Conservation (phyloP, 768 basidiomycete species). For the Collybiopsis luxurians region DNA sequence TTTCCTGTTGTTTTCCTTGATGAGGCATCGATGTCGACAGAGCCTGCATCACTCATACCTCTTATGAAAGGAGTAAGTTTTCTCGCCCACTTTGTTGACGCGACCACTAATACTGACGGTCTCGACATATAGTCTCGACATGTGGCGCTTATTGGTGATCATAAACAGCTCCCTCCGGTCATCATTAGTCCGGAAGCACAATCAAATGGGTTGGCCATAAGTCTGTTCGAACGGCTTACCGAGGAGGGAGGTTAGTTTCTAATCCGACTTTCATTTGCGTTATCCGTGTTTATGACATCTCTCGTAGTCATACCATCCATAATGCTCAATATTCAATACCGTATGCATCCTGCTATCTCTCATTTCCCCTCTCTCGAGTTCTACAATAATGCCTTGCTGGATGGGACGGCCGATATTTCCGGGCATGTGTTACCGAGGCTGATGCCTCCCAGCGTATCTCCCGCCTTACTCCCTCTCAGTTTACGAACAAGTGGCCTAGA, state of each 20-base stretch:
- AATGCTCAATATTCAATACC: slow-evolving; percentile 93
- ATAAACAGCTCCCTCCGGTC: slow-evolving; percentile 92
- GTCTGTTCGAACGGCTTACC: slow-evolving; percentile 89
- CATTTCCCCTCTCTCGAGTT: slow-evolving; percentile 84
- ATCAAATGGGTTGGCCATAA: slow-evolving; percentile 68
- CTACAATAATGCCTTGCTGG: slow-evolving; percentile 65
- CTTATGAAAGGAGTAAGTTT: slow-evolving; percentile 88
- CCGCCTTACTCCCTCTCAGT: slow-evolving; percentile 4
- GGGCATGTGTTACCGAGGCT: slow-evolving; percentile 51
- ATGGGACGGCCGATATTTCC: slow-evolving; percentile 65
- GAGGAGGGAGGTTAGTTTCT: slow-evolving; percentile 66
- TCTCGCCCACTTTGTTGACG: slow-evolving; percentile 9
- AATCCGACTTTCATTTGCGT: background rate
- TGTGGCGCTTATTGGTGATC: slow-evolving; percentile 91
- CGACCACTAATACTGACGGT: slow-evolving; percentile 10
- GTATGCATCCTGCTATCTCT: slow-evolving; percentile 92
- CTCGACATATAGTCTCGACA: slow-evolving; percentile 60
- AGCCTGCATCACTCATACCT: slow-evolving; percentile 87
- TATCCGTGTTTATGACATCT: slow-evolving; percentile 1
- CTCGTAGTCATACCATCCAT: slow-evolving; percentile 74
- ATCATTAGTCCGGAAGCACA: slow-evolving; percentile 77
- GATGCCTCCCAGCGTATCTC: slow-evolving; percentile 45
- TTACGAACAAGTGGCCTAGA: background rate
- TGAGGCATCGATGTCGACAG: slow-evolving; percentile 96
- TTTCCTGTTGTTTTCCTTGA: slow-evolving; percentile 94